Evolutionary conservation across 768 basidiomycete species (phyloP).

Genomic region (Naganishia randhawae): DNA sequence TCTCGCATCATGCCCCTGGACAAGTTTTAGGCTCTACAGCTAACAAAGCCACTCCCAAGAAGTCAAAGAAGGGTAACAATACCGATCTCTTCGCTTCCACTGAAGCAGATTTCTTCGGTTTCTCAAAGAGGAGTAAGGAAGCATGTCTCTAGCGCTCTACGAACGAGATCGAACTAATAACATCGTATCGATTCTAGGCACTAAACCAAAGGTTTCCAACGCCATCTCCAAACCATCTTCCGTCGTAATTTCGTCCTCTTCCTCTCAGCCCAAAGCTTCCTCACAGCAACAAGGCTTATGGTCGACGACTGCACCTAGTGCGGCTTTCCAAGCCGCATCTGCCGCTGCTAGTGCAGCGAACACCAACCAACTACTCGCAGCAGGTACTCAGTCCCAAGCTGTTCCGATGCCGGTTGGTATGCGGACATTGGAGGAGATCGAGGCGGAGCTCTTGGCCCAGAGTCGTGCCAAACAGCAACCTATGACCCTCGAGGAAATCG

Average conservation of each 20-base stretch:
- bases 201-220: constrained; percentile 10
- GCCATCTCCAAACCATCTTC: background rate
- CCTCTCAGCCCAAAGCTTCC: constrained; percentile 1
- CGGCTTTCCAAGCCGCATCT: constrained; percentile 21
- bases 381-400: background rate
- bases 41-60: constrained; percentile 4
- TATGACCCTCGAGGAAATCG: constrained; percentile 45
- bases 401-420: constrained; percentile 1
- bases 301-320: constrained; percentile 4
- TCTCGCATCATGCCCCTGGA: constrained; percentile 35
- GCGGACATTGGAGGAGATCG: constrained; percentile 50
- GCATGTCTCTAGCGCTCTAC: background rate
- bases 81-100: constrained; percentile 46
- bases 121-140: constrained; percentile 31
- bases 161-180: background rate
- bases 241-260: constrained; percentile 16
- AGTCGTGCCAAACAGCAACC: constrained; percentile 31
- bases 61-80: constrained; percentile 10
- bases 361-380: background rate
- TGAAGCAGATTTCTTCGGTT: constrained; percentile 48
- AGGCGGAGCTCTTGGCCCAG: constrained; percentile 36
- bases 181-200: background rate
- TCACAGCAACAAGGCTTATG: constrained; percentile 22
- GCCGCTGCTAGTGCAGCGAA: constrained; percentile 9
- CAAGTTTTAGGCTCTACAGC: constrained; percentile 22